Conservation (phyloP, 805 yeast genomes). For the Saturnispora quitensis region DNA sequence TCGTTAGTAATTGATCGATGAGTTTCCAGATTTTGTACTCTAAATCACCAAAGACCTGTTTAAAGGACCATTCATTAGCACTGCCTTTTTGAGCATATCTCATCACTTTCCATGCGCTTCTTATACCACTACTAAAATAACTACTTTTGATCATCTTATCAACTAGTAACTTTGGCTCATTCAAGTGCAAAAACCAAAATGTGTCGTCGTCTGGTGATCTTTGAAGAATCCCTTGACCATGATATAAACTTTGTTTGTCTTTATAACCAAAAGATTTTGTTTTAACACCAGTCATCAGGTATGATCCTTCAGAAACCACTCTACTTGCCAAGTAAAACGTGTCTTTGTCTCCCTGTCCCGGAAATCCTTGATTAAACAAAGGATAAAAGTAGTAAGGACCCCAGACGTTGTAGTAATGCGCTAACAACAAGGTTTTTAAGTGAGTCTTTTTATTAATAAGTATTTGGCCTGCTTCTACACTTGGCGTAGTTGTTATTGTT, state of each 20-base stretch:
- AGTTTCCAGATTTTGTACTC: constrained; percentile 23
- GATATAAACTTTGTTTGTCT: constrained; percentile 18
- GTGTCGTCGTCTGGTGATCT: constrained; percentile 20
- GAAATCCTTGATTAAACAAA: constrained; percentile 58
- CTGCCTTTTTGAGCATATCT: constrained; percentile 24
- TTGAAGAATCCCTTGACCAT: constrained; percentile 27
- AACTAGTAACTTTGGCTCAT: constrained; percentile 24
- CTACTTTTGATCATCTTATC: constrained; percentile 15
- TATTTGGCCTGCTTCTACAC: constrained; percentile 66
- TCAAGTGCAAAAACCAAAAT: constrained; percentile 25
- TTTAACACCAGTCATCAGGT: constrained; percentile 21
- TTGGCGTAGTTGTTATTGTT: constrained; percentile 37
- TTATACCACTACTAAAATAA: constrained; percentile 16
- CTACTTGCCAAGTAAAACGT: constrained; percentile 65
- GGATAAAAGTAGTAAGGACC: constrained; percentile 65
- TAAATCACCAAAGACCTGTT: constrained; percentile 14
- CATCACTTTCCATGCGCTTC: constrained; percentile 22
- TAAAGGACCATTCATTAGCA: constrained; percentile 16
- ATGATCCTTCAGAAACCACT: constrained; percentile 26
- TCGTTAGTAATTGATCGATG: constrained; percentile 16
- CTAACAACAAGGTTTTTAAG: constrained; percentile 45
- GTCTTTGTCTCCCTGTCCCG: constrained; percentile 79
- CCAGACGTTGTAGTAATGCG: constrained; percentile 54
- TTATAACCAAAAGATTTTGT: constrained; percentile 26
- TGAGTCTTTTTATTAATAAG: constrained; percentile 53